These are phyloP conservation scores for Alternaria sp. DNA, from an alignment of 2,329 filamentous ascomycete genomes.

Conservation along the genomic window DNA sequence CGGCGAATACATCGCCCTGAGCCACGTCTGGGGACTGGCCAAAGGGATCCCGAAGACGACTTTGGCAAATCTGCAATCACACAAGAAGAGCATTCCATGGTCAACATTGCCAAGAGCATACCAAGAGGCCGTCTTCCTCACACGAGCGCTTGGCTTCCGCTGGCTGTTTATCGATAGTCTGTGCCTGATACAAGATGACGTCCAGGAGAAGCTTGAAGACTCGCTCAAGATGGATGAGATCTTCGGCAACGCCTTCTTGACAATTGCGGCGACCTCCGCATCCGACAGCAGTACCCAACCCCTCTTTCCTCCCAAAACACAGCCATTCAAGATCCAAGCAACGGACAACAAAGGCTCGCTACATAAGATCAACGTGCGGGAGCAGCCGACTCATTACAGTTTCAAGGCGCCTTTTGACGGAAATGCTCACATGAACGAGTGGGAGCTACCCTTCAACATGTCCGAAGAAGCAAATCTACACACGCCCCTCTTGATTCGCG, in stretches of 20 bases:
- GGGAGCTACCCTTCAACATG: constrained; percentile 43
- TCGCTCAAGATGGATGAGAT: constrained; percentile 38
- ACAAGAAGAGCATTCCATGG: constrained; percentile 41
- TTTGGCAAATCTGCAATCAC: constrained; percentile 28
- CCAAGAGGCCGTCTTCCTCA: constrained; percentile 46
- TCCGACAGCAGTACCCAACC: constrained; percentile 36
- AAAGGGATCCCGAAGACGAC: constrained; percentile 39
- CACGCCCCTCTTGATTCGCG: constrained; percentile 42
- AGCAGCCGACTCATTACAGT: constrained; percentile 46
- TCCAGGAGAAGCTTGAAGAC: constrained; percentile 33
- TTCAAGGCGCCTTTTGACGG: constrained; percentile 46
- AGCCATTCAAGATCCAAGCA: constrained; percentile 42
- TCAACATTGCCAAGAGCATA: constrained; percentile 39
- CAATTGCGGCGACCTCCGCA: constrained; percentile 43
- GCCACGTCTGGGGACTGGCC: constrained; percentile 43
- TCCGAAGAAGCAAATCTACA: constrained; percentile 37
- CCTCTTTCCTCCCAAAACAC: constrained; percentile 31
- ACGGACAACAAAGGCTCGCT: constrained; percentile 42
- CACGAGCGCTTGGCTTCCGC: constrained; percentile 43
- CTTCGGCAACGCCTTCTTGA: constrained; percentile 43
- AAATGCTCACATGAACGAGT: constrained; percentile 44
- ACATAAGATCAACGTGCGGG: constrained; percentile 41
- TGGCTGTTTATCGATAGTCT: constrained; percentile 48
- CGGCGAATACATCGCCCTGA: constrained; percentile 43
- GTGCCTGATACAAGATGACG: constrained; percentile 43